Evolutionary conservation across 2,329 filamentous ascomycete species (phyloP).

Genomic region (Phaeosphaeriaceae sp.): DNA sequence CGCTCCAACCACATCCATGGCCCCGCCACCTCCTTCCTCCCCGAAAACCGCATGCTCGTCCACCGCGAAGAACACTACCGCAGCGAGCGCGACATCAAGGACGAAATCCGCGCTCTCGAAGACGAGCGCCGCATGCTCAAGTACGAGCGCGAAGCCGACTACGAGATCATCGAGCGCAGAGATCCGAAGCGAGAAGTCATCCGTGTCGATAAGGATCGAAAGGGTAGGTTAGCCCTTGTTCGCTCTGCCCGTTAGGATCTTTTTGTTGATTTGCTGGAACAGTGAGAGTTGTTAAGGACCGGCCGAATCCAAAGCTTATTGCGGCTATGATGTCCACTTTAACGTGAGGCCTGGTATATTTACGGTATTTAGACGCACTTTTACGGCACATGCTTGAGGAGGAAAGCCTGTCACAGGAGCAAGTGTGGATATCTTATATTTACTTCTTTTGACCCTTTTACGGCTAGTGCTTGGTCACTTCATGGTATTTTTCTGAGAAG

Average conservation of each 20-base stretch:
- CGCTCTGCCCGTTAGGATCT: constrained; percentile 67
- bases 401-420: too few relatives aligned
- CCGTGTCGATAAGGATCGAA: constrained; percentile 85
- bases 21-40: constrained; percentile 57
- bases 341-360: constrained; percentile 31
- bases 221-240: constrained; percentile 93
- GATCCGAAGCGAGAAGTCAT: constrained; percentile 62
- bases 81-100: constrained; percentile 69
- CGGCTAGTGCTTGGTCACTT: constrained; percentile 3
- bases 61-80: constrained; percentile 26
- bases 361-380: too few relatives aligned
- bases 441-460: constrained; percentile 2
- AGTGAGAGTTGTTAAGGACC: constrained; percentile 37
- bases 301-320: constrained; percentile 51
- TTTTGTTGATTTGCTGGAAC: constrained; percentile 45
- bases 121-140: constrained; percentile 65
- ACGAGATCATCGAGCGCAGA: constrained; percentile 67
- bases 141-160: constrained; percentile 63
- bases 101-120: constrained; percentile 75
- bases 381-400: too few relatives aligned
- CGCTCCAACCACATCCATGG: constrained; percentile 56
- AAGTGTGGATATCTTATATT: neutral
- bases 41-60: constrained; percentile 44
- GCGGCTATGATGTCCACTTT: constrained; percentile 54
- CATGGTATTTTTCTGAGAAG: neutral